Percentiles rank a stretch among this genome's conserved stretches.
These are phyloP conservation scores for Phaeotremella skinneri DNA, from an alignment of 768 basidiomycete genomes.

Conservation along the genomic window DNA sequence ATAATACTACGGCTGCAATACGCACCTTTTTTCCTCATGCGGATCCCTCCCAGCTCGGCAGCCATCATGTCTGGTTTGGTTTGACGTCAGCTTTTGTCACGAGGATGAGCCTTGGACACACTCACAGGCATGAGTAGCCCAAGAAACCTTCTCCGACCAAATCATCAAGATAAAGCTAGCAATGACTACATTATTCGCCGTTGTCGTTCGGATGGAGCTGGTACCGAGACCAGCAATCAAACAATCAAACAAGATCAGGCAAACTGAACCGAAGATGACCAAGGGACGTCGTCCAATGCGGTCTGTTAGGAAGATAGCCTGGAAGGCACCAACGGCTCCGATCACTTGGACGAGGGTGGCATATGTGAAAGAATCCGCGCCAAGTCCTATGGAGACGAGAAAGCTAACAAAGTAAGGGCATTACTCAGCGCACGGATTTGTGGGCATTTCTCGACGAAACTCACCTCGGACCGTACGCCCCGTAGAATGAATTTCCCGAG, in stretches of 20 bases:
- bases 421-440: constrained; percentile 8
- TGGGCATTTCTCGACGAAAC: constrained; percentile 13
- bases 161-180: constrained; percentile 26
- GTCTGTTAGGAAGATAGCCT: constrained; percentile 4
- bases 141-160: constrained; percentile 22
- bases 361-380: constrained; percentile 18
- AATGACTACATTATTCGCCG: constrained; percentile 16
- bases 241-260: constrained; percentile 4
- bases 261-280: constrained; percentile 6
- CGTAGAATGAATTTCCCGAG: too few species aligned
- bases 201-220: constrained; percentile 3
- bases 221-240: constrained; percentile 15
- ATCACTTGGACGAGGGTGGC: constrained; percentile 6
- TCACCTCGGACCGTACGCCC: constrained; percentile 9
- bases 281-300: constrained; percentile 14
- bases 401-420: too few species aligned
- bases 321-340: constrained; percentile 7
- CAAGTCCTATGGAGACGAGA: constrained; percentile 17
- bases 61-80: constrained; percentile 14
- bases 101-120: neutral
- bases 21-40: constrained; percentile 29
- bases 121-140: constrained; percentile 16
- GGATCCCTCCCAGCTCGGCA: constrained; percentile 24
- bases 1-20: too few species aligned
- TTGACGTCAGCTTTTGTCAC: too few species aligned